Evolutionary conservation across 371 early-diverging fungal species (phyloP), one percentile per base, ranked within the genome.

Genomic region (Syncephalastrum contaminatum): DNA sequence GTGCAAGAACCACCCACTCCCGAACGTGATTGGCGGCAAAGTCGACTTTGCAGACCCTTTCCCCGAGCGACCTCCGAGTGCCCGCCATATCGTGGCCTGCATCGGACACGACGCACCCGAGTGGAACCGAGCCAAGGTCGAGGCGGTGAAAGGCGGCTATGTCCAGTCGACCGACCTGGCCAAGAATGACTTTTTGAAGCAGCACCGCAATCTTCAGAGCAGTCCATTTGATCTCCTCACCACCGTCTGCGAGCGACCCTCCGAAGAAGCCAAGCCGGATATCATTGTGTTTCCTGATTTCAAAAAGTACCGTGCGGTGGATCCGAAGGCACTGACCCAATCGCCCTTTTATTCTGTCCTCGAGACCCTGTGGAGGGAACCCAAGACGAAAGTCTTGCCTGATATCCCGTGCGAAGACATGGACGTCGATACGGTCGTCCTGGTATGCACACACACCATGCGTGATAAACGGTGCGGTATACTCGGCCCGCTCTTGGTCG

Each of bases 381-480:
- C 70, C 12, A 21, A 30, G 14, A 4, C 25, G 19, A n/a, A 27
- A 1, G 18, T 27, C 4, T 48, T 71, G 12, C 61, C 64, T 0
- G 25, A 27, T 4, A 25, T 46, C 8, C 21, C 50, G 1, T 18
- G 58, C 16, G 48, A 58, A 22, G 16, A 59, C 20, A 46, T 75
- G 15, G 18, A 62, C 6, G 60, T 66, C 14, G 66, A 75, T 46
- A 60, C 80, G 0, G 62, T 79, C 1, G 56, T 79, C 2, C 57
- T 79, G 7, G 74, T 79, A 0, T 79, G 80, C 47, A 79, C 70
- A 7, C 80, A 79, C 54, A 66, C 59, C 1, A 59, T 64, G 48
- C 67, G 76, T 19, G 76, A 79, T 50, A 63, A 70, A 51, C 59
- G 80, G 14, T 79, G 80, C 51, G 80, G 80, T 16, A 53, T 59